Evolutionary conservation across 441 rosid species (phyloP).

Genomic region (Rhodomyrtus psidioides): DNA sequence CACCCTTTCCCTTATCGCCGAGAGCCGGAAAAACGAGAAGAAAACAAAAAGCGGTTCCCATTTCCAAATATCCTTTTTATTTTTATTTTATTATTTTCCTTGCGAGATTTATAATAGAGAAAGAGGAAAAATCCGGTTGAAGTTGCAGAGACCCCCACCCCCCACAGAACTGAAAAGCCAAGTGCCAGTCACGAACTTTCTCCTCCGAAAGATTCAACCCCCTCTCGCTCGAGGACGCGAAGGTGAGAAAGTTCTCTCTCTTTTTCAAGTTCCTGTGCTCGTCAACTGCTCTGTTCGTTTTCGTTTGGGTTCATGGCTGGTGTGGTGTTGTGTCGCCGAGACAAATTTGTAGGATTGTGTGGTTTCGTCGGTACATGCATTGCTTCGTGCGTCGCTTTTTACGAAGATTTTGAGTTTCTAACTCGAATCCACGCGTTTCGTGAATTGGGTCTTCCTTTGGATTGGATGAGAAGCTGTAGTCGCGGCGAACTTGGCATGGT

Average conservation of each 20-base stretch:
- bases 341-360: not conserved
- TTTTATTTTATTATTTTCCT: too few relatives aligned
- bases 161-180: too few relatives aligned
- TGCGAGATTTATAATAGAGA: not conserved
- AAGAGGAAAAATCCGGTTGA: not conserved
- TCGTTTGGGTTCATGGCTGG: not conserved
- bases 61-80: not conserved
- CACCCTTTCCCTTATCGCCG: not conserved
- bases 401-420: not conserved
- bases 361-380: not conserved
- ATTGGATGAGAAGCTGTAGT: not conserved
- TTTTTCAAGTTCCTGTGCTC: not conserved
- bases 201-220: not conserved
- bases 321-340: not conserved
- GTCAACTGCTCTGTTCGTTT: not conserved
- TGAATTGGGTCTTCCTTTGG: not conserved
- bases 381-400: not conserved
- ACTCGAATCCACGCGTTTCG: not conserved
- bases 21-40: not conserved
- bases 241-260: not conserved
- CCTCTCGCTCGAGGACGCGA: not conserved
- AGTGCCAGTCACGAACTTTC: too few relatives aligned
- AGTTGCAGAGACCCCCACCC: not conserved
- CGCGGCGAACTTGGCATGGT: not conserved
- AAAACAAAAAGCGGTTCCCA: not conserved